A percentile compares a stretch with the other conserved stretches of the same genome.
Conservation (phyloP, 2,329 filamentous ascomycete genomes). For the Orbilia oligospora region DNA sequence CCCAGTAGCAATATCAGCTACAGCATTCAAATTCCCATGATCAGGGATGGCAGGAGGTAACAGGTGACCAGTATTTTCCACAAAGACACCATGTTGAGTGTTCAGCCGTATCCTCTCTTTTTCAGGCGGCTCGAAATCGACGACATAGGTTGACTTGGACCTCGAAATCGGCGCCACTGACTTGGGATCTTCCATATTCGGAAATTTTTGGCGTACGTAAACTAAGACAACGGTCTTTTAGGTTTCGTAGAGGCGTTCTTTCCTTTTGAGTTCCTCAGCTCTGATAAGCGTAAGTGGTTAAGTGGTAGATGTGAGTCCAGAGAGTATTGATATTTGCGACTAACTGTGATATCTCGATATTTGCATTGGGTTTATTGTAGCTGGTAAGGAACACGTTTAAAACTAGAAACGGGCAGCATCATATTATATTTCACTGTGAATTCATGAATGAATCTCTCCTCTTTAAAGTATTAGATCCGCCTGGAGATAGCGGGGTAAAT, state of each 20-base stretch:
- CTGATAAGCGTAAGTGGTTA: no score
- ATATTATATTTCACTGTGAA: no score
- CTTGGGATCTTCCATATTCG: neutral
- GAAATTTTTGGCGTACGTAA: neutral
- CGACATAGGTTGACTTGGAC: slow-evolving; percentile 30
- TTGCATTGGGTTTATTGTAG: no score
- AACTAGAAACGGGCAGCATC: no score
- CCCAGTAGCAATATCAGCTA: slow-evolving; percentile 41
- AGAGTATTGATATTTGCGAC: no score
- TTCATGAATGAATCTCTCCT: no score
- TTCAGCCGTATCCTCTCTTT: slow-evolving; percentile 41
- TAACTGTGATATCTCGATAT: no score
- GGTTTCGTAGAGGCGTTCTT: neutral
- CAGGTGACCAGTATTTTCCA: slow-evolving; percentile 41
- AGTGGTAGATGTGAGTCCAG: no score
- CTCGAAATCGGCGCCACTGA: slow-evolving; percentile 24
- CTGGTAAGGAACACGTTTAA: no score
- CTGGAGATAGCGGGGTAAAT: no score
- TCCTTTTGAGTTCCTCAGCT: neutral
- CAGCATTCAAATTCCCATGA: slow-evolving; percentile 10
- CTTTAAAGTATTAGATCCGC: no score
- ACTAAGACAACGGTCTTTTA: neutral
- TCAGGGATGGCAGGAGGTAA: slow-evolving; percentile 36
- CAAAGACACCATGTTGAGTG: slow-evolving; percentile 22
- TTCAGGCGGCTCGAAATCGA: slow-evolving; percentile 49